Evolutionary conservation across 192 early-diverging fungal species (phyloP).

Genomic region (Podochytrium sp.): DNA sequence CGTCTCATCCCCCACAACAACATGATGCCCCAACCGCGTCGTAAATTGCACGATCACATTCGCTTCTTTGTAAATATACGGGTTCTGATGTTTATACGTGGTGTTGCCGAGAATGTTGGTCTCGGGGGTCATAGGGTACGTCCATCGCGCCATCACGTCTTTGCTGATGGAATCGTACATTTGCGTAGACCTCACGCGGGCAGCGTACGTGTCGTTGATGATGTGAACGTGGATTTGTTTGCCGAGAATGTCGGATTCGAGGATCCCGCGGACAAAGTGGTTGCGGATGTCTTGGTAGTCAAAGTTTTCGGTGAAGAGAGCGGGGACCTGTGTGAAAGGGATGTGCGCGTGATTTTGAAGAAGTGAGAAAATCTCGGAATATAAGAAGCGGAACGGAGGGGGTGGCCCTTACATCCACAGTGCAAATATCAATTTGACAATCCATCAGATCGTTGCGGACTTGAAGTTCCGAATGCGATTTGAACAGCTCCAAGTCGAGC

Average conservation of each 20-base stretch:
- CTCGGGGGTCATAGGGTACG: conserved; percentile 94
- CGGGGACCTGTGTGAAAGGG: conserved; percentile 64
- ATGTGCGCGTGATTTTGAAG: not conserved
- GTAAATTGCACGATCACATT: conserved; percentile 73
- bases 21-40: conserved; percentile 70
- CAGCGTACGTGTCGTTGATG: conserved; percentile 67
- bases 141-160: conserved; percentile 89
- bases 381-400: conserved; percentile 15
- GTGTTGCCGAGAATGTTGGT: conserved; percentile 71
- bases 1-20: conserved; percentile 79
- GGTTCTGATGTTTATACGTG: conserved; percentile 73
- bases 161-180: conserved; percentile 80
- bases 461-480: conserved; percentile 65
- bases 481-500: conserved; percentile 61
- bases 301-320: conserved; percentile 95
- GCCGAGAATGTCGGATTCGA: conserved; percentile 83
- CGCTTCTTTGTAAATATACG: conserved; percentile 84
- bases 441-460: conserved; percentile 93
- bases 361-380: not conserved
- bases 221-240: conserved; percentile 89
- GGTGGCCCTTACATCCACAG: conserved; percentile 71
- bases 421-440: conserved; percentile 91
- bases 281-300: conserved; percentile 91
- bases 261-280: conserved; percentile 89
- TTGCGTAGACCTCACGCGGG: conserved; percentile 66